Evolutionary conservation across 305 asterid genomes (phyloP).

Genomic region (Nicotiana rustica): DNA sequence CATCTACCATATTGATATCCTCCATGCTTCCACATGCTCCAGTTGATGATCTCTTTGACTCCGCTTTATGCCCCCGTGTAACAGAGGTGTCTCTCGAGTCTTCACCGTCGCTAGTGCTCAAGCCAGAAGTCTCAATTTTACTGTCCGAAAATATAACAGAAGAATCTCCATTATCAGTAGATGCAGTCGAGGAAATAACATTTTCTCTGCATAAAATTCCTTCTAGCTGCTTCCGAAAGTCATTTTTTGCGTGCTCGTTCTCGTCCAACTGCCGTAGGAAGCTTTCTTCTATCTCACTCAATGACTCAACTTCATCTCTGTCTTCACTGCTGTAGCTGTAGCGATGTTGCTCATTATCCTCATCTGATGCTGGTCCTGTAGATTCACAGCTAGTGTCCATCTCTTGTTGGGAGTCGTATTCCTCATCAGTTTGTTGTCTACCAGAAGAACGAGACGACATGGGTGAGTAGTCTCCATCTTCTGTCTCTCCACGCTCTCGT

Average conservation of each 20-base stretch:
- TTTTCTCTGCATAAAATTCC: constrained; percentile 67
- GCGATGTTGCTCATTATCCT: constrained; percentile 45
- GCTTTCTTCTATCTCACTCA: constrained; percentile 77
- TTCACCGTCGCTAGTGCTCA: constrained; percentile 63
- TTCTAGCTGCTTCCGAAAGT: constrained; percentile 74
- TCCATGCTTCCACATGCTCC: constrained; percentile 33
- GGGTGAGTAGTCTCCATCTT: constrained; percentile 63
- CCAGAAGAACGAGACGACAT: constrained; percentile 64
- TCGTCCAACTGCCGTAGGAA: constrained; percentile 74
- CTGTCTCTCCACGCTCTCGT: constrained; percentile 74
- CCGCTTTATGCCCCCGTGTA: constrained; percentile 32
- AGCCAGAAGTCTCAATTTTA: constrained; percentile 56
- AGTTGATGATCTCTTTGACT: constrained; percentile 28
- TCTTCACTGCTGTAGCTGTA: constrained; percentile 57
- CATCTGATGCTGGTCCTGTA: constrained; percentile 57
- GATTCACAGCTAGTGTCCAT: constrained; percentile 83
- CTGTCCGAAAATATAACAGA: constrained; percentile 52
- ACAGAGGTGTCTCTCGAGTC: constrained; percentile 53
- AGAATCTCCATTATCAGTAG: constrained; percentile 58
- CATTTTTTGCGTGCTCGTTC: constrained; percentile 75
- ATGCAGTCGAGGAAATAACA: constrained; percentile 47
- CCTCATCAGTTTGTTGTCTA: constrained; percentile 47
- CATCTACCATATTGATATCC: constrained; percentile 21
- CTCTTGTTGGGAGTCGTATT: constrained; percentile 71
- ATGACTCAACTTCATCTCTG: constrained; percentile 66